Base-by-base conservation (phyloP, 768 basidiomycete genomes). In the Plicaturopsis crispa region DNA sequence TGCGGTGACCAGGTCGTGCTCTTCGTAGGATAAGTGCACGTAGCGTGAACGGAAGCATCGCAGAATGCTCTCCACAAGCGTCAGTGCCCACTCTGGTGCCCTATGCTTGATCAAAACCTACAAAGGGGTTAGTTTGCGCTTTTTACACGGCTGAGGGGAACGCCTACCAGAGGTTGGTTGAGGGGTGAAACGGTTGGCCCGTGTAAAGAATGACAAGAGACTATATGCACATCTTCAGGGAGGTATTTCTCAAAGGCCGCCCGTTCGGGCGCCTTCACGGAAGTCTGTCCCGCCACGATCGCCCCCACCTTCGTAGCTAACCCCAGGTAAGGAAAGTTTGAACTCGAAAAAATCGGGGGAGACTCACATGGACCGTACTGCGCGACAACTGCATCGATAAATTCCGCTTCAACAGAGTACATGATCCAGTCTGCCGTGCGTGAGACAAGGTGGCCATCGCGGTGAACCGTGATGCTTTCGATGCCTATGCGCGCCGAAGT, bases 1-100 rank as follows among this genome's bases (percentile, higher is more conserved):
- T 10, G 96, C 96, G 0, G 96, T 99, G 34, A 98, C 87, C 30
- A 78, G 69, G 52, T 99, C 96, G 52, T 99, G 96, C 38, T 97
- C 91, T 45, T 93, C 87, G 60, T 96, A 98, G n/a, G 80, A 83
- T 28, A 99, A 68, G 55, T 97, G 81, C 26, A 99, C 94, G 49
- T 80, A 89, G 39, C 92, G 78, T 2, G 86, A 89, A 33, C 74
- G 69, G 51, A 98, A 78, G 13, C 83, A 82, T 4, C 69, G 67
- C 36, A 99, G 73, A 24, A 97, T 80, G 47, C 66, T 72, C 56
- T 97, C 91, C 4, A 98, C 92, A 18, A 93, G 55, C 1, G 54
- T 56, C 1, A 94, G 71, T 3, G 84, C 74, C 35, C 73, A 73
- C n/a, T 82, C 72, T 0, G 84, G 65, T 2, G 80, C 90, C 12